These are phyloP conservation scores for Penicillium vulpinum DNA, from an alignment of 2,329 filamentous ascomycete species.

Conservation along the genomic window DNA sequence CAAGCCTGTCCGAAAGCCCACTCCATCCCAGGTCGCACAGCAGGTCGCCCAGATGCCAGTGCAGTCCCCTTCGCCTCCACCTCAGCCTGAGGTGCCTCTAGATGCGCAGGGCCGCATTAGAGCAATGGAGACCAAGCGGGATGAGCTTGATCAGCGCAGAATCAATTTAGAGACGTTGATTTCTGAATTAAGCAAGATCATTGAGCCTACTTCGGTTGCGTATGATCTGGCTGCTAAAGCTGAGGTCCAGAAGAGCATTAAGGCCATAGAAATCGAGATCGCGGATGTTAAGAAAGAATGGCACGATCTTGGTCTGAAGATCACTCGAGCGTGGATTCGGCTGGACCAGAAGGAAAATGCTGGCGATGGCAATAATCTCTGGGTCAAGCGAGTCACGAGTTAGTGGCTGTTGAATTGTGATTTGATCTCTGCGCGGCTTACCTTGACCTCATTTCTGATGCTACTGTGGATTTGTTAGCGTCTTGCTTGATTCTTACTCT, in stretches of 20 bases:
- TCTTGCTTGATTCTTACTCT: background rate
- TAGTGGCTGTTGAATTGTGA: slow-evolving; percentile 38
- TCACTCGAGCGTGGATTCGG: slow-evolving; percentile 73
- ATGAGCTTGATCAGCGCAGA: slow-evolving; percentile 65
- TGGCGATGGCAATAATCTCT: slow-evolving; percentile 61
- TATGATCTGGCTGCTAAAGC: slow-evolving; percentile 63
- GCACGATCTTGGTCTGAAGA: slow-evolving; percentile 73
- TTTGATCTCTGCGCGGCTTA: background rate
- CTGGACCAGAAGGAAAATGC: slow-evolving; percentile 61
- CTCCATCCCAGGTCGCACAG: slow-evolving; percentile 36
- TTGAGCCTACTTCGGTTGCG: slow-evolving; percentile 67
- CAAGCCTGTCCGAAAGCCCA: slow-evolving; percentile 44
- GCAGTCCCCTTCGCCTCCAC: slow-evolving; percentile 56
- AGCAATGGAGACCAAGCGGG: slow-evolving; percentile 65
- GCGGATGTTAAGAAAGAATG: slow-evolving; percentile 73
- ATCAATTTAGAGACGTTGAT: slow-evolving; percentile 72
- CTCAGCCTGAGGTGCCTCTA: slow-evolving; percentile 54
- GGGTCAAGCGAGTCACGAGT: slow-evolving; percentile 75
- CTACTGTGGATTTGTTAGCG: background rate
- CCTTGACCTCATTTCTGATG: background rate
- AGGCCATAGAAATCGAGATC: slow-evolving; percentile 64
- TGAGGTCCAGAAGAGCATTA: slow-evolving; percentile 64
- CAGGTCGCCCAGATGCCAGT: slow-evolving; percentile 26
- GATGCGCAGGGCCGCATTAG: slow-evolving; percentile 64
- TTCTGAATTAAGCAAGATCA: slow-evolving; percentile 73